Base-by-base conservation (phyloP, 2,329 filamentous ascomycete species). In the Claviceps digitariae region DNA sequence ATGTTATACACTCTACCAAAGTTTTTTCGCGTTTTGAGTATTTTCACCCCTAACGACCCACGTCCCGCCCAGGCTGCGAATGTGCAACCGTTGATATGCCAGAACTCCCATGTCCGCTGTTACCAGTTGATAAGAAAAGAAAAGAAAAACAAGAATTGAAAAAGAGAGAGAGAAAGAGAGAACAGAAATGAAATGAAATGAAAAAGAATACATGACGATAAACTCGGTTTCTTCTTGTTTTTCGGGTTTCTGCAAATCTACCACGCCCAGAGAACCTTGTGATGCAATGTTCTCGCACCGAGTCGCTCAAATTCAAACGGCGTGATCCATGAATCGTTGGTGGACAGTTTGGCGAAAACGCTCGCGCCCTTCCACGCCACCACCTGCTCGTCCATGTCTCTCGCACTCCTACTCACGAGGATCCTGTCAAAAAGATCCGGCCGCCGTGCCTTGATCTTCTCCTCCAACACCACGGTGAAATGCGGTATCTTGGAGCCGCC, bases 281-380 rank as follows among this genome's bases (percentile, higher is more conserved):
- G 87, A 59, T 90, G 88, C 66, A 98, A 72, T 55, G 91, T 78
- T 63, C 93, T 79, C 55, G 82, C 78, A 3, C 90, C 91, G 52
- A 96, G 67, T 55, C 88, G 80, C 71, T 96, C 90, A 69, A 91
- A 96, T 74, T 97, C 91, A 62, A 85, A 76, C 48, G 82, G 80
- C 15, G 84, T 86, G 63, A 97, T 88, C 93, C 93, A 98, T 62
- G 86, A 93, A 67, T 98, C 93, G 69, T 97, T 97, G 17, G 89
- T 90, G 47, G 83, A 80, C 60, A 97, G 72, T 71, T 95, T 90
- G 2, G 89, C 90, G 74, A 96, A 98, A 17, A 98, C 90, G 65
- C 90, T 95, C 0, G 88, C 93, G 4, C 93, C 93, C 76, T 98
- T 98, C 93, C 93, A 98, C 9, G 85, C 84, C 52, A 97, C 86